Base-by-base conservation (phyloP, 1,284 basidiomycete genomes). In the Hemileia vastatrix region DNA sequence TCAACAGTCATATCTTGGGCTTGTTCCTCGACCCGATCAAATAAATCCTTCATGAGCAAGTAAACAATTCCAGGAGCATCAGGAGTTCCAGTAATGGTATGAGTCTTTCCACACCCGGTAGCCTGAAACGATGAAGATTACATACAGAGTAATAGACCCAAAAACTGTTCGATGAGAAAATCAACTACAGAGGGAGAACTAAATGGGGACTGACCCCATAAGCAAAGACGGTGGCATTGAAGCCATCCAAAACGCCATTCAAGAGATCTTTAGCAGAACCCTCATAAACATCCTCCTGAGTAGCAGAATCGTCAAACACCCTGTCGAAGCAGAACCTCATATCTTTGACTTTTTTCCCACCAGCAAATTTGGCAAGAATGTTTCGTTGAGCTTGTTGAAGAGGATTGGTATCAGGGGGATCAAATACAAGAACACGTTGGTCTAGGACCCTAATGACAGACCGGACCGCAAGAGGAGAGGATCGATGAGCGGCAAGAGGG, bases 71-170 rank as follows among this genome's bases (percentile, higher is more conserved):
- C 93, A 13, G 91, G 89, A 75, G 93, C 87, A 18, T 77, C 73
- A 54, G 87, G 84, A 27, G 86, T 86, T 64, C 93, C 93, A 72
- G 90, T 94, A 74, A 96, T 95, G 27, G 93, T 97, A 76, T 96
- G 91, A 8, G 93, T 97, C 78, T 97, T 97, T 65, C 93, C 93
- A 75, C 93, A 96, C 15, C 93, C 93, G 9, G 93, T 96, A 18
- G 93, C 93, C 92, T 96, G 52, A 54, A 40, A 23, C 6, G 48
- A 52, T 48, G 21, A 13, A 19, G 21, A 48, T 8, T 21, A 48
- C 54, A 48, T 21, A 13, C 31, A 31, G 40, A 18, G 31, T 33
- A 64, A 33, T 19, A 56, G 51, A 21, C 47, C 32, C 60, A 19
- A 63, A n/a, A 59, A 50, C 31, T 32, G 54, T 32, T 15, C 23